These are phyloP conservation scores for Saturnispora saitoi DNA, from an alignment of 805 yeast species.

Conservation along the genomic window DNA sequence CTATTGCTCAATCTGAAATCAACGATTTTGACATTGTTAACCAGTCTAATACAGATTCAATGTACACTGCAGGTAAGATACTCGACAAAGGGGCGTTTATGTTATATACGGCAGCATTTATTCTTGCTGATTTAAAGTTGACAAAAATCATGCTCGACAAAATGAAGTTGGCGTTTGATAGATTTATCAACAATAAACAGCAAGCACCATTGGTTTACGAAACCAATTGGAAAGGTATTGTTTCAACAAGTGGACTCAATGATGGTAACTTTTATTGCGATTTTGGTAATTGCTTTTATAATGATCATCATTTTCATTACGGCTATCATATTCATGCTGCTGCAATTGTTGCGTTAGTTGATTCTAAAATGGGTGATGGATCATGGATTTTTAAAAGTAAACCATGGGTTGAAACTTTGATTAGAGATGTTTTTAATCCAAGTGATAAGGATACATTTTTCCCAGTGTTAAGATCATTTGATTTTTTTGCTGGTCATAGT, in stretches of 20 bases:
- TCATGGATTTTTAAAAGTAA: slow-evolving; percentile 40
- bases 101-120: slow-evolving; percentile 58
- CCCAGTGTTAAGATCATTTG: slow-evolving; percentile 60
- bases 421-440: slow-evolving; percentile 66
- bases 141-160: slow-evolving; percentile 45
- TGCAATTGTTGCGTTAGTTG: slow-evolving; percentile 65
- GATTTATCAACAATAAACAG: slow-evolving; percentile 65
- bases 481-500: slow-evolving; percentile 67
- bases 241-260: slow-evolving; percentile 51
- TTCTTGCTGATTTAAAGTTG: slow-evolving; percentile 48
- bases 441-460: slow-evolving; percentile 41
- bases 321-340: slow-evolving; percentile 82
- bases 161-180: slow-evolving; percentile 58
- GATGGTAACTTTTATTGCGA: slow-evolving; percentile 34
- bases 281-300: slow-evolving; percentile 69
- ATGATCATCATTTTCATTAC: slow-evolving; percentile 84
- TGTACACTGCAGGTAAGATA: slow-evolving; percentile 85
- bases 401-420: slow-evolving; percentile 51
- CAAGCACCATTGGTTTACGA: slow-evolving; percentile 71
- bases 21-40: slow-evolving; percentile 43
- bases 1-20: slow-evolving; percentile 46
- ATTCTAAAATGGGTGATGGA: slow-evolving; percentile 39
- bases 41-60: slow-evolving; percentile 65
- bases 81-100: slow-evolving; percentile 88
- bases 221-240: slow-evolving; percentile 65